Percentiles rank a stretch among this genome's conserved stretches.
phyloP scores from a whole-genome alignment of 371 early-diverging fungal species.

The Dichotomocladium elegans region DNA sequence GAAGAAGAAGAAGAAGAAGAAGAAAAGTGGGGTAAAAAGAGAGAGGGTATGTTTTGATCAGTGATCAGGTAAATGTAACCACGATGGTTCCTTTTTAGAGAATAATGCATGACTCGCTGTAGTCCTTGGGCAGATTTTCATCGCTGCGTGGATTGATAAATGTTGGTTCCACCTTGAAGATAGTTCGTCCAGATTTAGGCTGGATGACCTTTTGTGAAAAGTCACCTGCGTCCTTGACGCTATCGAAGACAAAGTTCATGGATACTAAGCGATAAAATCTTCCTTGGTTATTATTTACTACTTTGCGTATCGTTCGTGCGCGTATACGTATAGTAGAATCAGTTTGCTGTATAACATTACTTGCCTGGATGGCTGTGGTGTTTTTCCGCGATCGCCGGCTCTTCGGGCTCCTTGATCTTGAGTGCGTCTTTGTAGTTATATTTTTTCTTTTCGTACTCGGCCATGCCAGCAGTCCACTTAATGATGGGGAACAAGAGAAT shows the following conservation, averaged over 20 bases:
- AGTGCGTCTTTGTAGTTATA: slow-evolving; percentile 7
- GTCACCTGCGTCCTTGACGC: slow-evolving; percentile 7
- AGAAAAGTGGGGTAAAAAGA: not conserved
- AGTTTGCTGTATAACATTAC: not conserved
- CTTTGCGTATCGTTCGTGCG: not conserved
- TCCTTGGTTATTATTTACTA: not conserved
- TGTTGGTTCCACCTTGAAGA: slow-evolving; percentile 11
- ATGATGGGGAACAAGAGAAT: no score
- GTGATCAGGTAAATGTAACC: not conserved
- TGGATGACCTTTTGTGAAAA: slow-evolving; percentile 9
- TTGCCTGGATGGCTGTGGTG: slow-evolving; percentile 7
- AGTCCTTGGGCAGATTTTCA: slow-evolving; percentile 10
- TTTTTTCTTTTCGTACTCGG: not conserved
- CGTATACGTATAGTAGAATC: not conserved
- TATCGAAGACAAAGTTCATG: slow-evolving; percentile 11
- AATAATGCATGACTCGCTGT: slow-evolving; percentile 16
- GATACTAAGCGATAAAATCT: slow-evolving; percentile 1
- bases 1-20: not conserved
- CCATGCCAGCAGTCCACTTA: no score
- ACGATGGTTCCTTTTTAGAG: slow-evolving; percentile 1
- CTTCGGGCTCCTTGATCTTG: slow-evolving; percentile 1
- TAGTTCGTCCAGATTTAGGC: not conserved
- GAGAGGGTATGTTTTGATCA: slow-evolving; percentile 1
- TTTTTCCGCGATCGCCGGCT: not conserved
- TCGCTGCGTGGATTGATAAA: slow-evolving; percentile 10